Base-by-base conservation (phyloP, 2,329 filamentous ascomycete species). In the Ophiostoma himal-ulmi region DNA sequence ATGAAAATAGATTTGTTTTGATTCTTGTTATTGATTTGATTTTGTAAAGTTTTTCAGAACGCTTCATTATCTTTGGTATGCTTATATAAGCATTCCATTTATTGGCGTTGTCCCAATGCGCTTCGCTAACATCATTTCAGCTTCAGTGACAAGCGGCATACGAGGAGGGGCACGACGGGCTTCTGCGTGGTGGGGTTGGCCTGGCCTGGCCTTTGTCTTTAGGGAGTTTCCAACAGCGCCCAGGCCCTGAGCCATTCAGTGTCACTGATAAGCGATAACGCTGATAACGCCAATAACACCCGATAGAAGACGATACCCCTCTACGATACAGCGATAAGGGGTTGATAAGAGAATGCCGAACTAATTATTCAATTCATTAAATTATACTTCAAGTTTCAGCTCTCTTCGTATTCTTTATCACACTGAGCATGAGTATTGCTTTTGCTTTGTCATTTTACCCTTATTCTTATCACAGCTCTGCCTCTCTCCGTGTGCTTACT, bases 51-150 rank as follows among this genome's bases (percentile, higher is more conserved):
- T 62, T 30, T 30, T 30, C 30, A 30, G 4, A 30, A 30, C 1
- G 30, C 30, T 30, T 30, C 30, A 3, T 3, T 4, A 30, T 30
- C 30, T 30, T 30, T 30, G 30, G 22, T 8, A 4, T 64, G 30
- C 14, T 34, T 37, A 64, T 37, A 39, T 22, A 65, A 39, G n/a
- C 36, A 22, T 22, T 7, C 6, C 36, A 13, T 20, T 41, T 20
- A 37, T 64, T 41, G 62, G 62, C 62, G 36, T 64, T 30, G 54
- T n/a, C 20, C 17, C 60, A 64, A 64, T 37, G 62, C 36, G 62
- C 62, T 65, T 65, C 62, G 41, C 62, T 65, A 65, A 65, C 62
- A 65, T 65, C 62, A 10, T 65, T 34, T 36, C 26, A 34, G 57
- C 17, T 48, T n/a, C 44, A 48, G 44, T 48, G 44, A 48, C 44